phyloP scores from a whole-genome alignment of 176 grass and related monocot genomes.

The Rhynchospora tenuis region DNA sequence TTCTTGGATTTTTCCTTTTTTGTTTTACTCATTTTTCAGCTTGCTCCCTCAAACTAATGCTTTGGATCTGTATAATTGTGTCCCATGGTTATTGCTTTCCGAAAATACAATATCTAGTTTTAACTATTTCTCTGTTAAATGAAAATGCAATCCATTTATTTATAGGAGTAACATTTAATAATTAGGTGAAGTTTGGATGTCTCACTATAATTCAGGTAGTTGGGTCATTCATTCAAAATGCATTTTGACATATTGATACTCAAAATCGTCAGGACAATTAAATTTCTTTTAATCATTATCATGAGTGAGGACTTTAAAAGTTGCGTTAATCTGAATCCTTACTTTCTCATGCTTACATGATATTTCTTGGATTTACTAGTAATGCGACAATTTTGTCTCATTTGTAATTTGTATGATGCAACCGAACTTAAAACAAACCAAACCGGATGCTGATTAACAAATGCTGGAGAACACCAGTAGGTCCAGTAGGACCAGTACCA shows the following conservation, averaged over 20 bases:
- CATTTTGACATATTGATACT: not conserved
- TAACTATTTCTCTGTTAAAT: not conserved
- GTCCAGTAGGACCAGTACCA: too few relatives aligned
- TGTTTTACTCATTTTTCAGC: too few relatives aligned
- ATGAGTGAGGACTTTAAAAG: not conserved
- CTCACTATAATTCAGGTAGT: not conserved
- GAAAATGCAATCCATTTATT: slow-evolving; percentile 7
- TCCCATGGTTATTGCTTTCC: not conserved
- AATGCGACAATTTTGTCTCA: too few relatives aligned
- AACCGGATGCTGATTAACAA: not conserved
- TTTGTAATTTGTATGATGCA: not conserved
- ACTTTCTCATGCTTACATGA: not conserved
- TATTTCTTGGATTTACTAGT: not conserved
- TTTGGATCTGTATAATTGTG: not conserved
- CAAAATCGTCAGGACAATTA: not conserved
- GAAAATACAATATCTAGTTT: not conserved
- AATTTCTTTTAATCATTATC: too few relatives aligned
- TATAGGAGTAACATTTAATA: not conserved
- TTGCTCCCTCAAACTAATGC: not conserved
- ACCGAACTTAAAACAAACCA: not conserved
- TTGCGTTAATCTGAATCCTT: not conserved
- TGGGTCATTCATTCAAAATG: not conserved
- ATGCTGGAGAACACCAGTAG: not conserved
- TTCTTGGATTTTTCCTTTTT: not conserved
- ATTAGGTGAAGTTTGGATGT: not conserved